A percentile compares a stretch with the other conserved stretches of the same genome.
phyloP scores from a whole-genome alignment of 2,329 filamentous ascomycete species.

The Trichoderma harzianum region DNA sequence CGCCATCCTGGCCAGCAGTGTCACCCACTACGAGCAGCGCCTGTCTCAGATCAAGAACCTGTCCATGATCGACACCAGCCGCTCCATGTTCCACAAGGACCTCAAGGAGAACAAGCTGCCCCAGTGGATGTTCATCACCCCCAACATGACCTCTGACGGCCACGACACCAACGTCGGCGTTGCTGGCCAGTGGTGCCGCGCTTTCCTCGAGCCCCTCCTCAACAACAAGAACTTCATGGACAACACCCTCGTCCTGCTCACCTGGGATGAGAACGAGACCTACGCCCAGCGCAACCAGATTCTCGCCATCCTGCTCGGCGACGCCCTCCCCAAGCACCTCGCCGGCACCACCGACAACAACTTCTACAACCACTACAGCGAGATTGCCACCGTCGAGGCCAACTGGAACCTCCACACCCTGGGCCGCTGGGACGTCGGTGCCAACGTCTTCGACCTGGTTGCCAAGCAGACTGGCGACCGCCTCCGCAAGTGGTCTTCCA shows the following conservation, averaged over 20 bases:
- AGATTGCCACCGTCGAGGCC: slow-evolving; percentile 62
- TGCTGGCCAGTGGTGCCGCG: slow-evolving; percentile 64
- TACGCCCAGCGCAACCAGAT: slow-evolving; percentile 67
- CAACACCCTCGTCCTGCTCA: slow-evolving; percentile 71
- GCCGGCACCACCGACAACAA: slow-evolving; percentile 64
- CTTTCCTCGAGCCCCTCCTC: slow-evolving; percentile 68
- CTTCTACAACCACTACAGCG: slow-evolving; percentile 72
- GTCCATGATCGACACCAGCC: slow-evolving; percentile 39
- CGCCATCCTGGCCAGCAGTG: slow-evolving; percentile 61
- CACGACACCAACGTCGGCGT: slow-evolving; percentile 70
- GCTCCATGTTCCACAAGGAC: slow-evolving; percentile 62
- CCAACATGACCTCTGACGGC: slow-evolving; percentile 73
- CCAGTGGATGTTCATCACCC: slow-evolving; percentile 69
- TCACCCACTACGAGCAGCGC: slow-evolving; percentile 57
- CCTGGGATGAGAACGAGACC: slow-evolving; percentile 74
- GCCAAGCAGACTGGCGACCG: slow-evolving; percentile 58
- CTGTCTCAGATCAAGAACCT: slow-evolving; percentile 72
- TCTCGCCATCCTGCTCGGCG: slow-evolving; percentile 68
- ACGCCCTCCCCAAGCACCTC: slow-evolving; percentile 63
- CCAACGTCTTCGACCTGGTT: slow-evolving; percentile 64
- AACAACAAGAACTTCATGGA: slow-evolving; percentile 68
- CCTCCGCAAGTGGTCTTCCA: slow-evolving; percentile 37
- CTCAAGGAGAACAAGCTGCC: slow-evolving; percentile 61
- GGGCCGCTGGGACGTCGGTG: slow-evolving; percentile 68
- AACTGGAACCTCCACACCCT: slow-evolving; percentile 70